These are phyloP conservation scores for Curvularia verruculosa DNA, from an alignment of 2,329 filamentous ascomycete genomes.

Conservation along the genomic window DNA sequence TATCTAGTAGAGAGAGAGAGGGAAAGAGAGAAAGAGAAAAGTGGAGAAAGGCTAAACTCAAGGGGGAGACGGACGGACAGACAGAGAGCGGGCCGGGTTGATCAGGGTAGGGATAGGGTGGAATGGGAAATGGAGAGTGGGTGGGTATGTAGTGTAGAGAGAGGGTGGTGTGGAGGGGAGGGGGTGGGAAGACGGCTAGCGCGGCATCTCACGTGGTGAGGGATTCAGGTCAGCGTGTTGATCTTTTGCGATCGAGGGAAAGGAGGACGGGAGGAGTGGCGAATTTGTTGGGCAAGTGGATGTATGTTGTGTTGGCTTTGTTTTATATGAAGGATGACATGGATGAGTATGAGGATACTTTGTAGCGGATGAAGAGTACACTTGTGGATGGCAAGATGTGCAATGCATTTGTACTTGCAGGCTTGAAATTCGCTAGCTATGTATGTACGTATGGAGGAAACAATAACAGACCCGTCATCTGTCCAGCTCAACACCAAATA, in stretches of 20 bases:
- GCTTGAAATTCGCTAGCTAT: slow-evolving; percentile 3
- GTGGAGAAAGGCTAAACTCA: too few species aligned
- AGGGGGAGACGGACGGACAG: too few species aligned
- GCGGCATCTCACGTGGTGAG: slow-evolving; percentile 5
- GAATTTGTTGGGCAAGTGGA: too few species aligned
- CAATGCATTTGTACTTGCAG: background rate
- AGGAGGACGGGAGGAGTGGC: too few species aligned
- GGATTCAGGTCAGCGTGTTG: background rate
- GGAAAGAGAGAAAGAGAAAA: too few species aligned
- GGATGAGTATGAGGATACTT: too few species aligned
- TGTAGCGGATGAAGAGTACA: too few species aligned
- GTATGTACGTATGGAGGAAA: background rate
- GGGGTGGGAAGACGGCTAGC: background rate
- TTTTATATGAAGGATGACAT: too few species aligned
- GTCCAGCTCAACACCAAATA: slow-evolving; percentile 36
- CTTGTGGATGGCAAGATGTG: background rate
- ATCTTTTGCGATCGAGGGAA: background rate
- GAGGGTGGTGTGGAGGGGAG: too few species aligned
- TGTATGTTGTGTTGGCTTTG: too few species aligned
- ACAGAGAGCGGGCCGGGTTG: background rate
- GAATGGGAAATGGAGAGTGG: background rate
- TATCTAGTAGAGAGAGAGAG: too few species aligned
- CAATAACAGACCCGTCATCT: slow-evolving; percentile 33
- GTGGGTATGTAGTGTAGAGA: background rate
- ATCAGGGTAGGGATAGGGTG: background rate